Percentiles rank a stretch among this genome's conserved stretches.
Conservation (phyloP, 176 grass and related monocot genomes). For the Cenchrus purpureus region DNA sequence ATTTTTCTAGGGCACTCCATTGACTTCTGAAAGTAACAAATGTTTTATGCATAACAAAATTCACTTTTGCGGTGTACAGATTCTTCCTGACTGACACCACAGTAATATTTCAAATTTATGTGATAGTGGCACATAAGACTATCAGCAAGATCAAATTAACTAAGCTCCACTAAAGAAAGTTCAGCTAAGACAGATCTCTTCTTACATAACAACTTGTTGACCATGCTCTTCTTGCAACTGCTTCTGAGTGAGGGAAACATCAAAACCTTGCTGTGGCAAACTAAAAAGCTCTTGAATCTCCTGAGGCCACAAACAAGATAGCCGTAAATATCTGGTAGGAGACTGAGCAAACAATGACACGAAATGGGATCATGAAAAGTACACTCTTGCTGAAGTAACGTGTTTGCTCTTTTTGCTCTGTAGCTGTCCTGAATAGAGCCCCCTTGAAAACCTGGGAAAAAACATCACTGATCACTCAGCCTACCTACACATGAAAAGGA, state of each 20-base stretch:
- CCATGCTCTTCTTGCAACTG: slow-evolving; percentile 92
- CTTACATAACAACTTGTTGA: slow-evolving; percentile 65
- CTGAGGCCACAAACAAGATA: slow-evolving; percentile 50
- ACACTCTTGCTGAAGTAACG: slow-evolving; percentile 94
- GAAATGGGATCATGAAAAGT: slow-evolving; percentile 25
- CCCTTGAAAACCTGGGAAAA: slow-evolving; percentile 79
- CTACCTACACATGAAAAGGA: not conserved
- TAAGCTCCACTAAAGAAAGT: not conserved
- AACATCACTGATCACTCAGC: not conserved
- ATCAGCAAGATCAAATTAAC: no score
- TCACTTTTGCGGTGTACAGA: not conserved
- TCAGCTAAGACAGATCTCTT: slow-evolving; percentile 1
- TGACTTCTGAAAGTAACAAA: not conserved
- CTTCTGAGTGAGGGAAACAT: slow-evolving; percentile 77
- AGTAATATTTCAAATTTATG: slow-evolving; percentile 21
- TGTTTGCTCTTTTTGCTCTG: slow-evolving; percentile 90
- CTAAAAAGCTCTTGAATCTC: slow-evolving; percentile 84
- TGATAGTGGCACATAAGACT: not conserved
- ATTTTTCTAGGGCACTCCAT: not conserved
- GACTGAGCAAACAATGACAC: slow-evolving; percentile 26
- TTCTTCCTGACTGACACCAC: not conserved
- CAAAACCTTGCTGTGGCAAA: slow-evolving; percentile 84
- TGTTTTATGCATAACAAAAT: not conserved
- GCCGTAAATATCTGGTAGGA: slow-evolving; percentile 14
- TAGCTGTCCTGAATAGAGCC: slow-evolving; percentile 88